These are phyloP conservation scores for Sedum album DNA, from an alignment of 164 flowering plant species.

Conservation along the genomic window DNA sequence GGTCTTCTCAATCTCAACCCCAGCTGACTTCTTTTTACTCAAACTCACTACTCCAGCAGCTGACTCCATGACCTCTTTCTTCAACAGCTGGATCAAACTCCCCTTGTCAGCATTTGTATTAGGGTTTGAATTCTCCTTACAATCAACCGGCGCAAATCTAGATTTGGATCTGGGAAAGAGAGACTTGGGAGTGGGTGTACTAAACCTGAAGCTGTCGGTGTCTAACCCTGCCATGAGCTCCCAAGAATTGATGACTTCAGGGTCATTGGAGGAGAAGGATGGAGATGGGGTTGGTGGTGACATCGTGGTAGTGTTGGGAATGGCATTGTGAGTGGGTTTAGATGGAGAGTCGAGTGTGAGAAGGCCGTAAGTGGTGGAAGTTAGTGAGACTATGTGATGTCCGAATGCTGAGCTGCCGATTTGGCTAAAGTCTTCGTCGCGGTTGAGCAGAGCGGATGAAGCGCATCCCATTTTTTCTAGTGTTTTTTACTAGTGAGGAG, in stretches of 20 bases:
- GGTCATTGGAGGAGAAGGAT: constrained; percentile 22
- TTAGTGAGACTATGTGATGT: constrained; percentile 87
- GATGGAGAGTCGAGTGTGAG: constrained; percentile 59
- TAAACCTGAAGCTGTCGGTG: constrained; percentile 57
- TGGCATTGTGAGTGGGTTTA: constrained; percentile 18
- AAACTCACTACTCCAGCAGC: too few relatives aligned
- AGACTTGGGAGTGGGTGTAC: constrained; percentile 19
- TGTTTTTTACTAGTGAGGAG: too few relatives aligned
- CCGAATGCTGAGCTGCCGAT: constrained; percentile 43
- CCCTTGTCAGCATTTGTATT: constrained; percentile 1
- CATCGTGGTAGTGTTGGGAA: constrained; percentile 20
- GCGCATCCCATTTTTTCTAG: constrained; percentile 60
- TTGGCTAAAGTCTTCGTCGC: constrained; percentile 52
- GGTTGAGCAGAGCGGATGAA: constrained; percentile 51
- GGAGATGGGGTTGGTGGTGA: constrained; percentile 24
- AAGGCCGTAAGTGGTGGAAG: constrained; percentile 93
- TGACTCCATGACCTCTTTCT: neutral
- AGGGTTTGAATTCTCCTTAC: constrained; percentile 25
- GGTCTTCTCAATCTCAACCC: constrained; percentile 20
- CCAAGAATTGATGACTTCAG: constrained; percentile 85
- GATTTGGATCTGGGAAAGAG: constrained; percentile 11
- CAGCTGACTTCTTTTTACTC: constrained; percentile 8
- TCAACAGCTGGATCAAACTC: neutral
- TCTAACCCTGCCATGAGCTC: constrained; percentile 94
- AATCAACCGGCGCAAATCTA: neutral